Evolutionary conservation across 768 basidiomycete species (phyloP).

Genomic region (Pisolithus microcarpus): DNA sequence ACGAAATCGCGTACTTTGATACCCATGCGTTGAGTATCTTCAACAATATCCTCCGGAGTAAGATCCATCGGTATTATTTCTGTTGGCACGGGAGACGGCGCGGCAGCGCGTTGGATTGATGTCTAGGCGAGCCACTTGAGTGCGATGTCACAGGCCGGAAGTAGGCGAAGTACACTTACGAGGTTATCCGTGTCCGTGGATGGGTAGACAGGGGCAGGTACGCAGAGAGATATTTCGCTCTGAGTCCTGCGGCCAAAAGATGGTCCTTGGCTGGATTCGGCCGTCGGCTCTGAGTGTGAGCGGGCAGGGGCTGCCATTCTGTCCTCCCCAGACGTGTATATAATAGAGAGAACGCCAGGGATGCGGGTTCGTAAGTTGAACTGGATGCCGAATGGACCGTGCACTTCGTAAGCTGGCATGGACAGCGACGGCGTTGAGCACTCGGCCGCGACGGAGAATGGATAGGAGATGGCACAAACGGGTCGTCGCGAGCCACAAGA

Average conservation of each 20-base stretch:
- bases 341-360: conserved; percentile 5
- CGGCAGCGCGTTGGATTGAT: conserved; percentile 10
- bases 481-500: not conserved
- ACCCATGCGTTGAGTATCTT: conserved; percentile 20
- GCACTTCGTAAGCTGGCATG: conserved; percentile 18
- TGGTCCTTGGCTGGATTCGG: conserved; percentile 20
- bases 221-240: conserved; percentile 15
- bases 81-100: conserved; percentile 27
- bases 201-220: conserved; percentile 9
- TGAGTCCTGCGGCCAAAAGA: conserved; percentile 19
- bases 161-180: conserved; percentile 9
- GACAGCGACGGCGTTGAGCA: not conserved
- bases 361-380: conserved; percentile 12
- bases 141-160: not conserved
- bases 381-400: conserved; percentile 16
- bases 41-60: conserved; percentile 28
- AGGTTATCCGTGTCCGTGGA: conserved; percentile 17
- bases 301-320: conserved; percentile 7
- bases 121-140: conserved; percentile 2
- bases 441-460: not conserved
- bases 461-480: not conserved
- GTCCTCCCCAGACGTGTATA: conserved; percentile 8
- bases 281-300: conserved; percentile 18
- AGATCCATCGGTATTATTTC: conserved; percentile 28
- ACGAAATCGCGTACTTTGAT: conserved; percentile 22